Conservation (phyloP, 768 basidiomycete genomes). For the Leucosporidium creatinivorum region DNA sequence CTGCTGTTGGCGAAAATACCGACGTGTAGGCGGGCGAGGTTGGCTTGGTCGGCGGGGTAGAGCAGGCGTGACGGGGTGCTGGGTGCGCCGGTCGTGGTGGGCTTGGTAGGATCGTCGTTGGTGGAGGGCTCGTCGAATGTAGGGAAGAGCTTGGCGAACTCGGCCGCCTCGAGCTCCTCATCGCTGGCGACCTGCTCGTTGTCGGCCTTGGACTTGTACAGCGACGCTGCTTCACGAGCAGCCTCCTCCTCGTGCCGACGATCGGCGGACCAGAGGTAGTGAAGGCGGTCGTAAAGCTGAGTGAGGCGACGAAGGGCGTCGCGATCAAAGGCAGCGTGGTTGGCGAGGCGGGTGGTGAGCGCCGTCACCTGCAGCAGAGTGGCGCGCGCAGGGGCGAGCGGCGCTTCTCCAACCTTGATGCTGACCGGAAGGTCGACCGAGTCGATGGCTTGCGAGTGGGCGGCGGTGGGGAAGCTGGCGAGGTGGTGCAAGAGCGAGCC, state of each 20-base stretch:
- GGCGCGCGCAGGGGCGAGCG: constrained; percentile 22
- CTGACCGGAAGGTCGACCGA: constrained; percentile 25
- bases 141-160: constrained; percentile 79
- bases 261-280: constrained; percentile 77
- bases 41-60: constrained; percentile 16
- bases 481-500: constrained; percentile 30
- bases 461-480: constrained; percentile 33
- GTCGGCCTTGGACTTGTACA: constrained; percentile 63
- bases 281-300: constrained; percentile 58
- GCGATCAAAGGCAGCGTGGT: constrained; percentile 10
- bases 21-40: constrained; percentile 21
- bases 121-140: constrained; percentile 51
- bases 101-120: neutral
- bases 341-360: constrained; percentile 46
- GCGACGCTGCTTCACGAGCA: constrained; percentile 58
- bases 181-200: constrained; percentile 57
- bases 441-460: neutral
- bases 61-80: constrained; percentile 14
- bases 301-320: constrained; percentile 44
- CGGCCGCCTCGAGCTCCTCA: constrained; percentile 68
- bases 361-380: constrained; percentile 30
- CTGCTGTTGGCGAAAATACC: constrained; percentile 11
- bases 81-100: neutral
- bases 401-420: constrained; percentile 28
- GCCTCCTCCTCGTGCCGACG: constrained; percentile 59